Percentiles rank a stretch among this genome's conserved stretches.
Conservation (phyloP, 1,284 basidiomycete genomes). For the Cutaneotrichosporon spelunceum region DNA sequence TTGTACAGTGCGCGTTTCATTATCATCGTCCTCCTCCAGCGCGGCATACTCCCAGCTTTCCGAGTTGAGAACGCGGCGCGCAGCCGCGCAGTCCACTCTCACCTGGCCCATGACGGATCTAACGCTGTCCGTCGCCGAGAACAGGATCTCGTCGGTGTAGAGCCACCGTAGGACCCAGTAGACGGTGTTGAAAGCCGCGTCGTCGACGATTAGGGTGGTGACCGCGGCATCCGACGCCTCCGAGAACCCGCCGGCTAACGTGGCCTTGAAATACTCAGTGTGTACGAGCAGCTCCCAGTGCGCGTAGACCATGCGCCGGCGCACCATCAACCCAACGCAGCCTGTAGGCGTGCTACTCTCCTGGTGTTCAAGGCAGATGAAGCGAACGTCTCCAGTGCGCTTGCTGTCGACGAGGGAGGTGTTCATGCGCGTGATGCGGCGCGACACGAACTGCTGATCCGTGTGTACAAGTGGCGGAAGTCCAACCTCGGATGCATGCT, state of each 20-base stretch:
- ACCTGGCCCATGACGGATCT: conserved; percentile 30
- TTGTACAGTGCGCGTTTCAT: conserved; percentile 25
- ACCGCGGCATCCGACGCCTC: conserved; percentile 54
- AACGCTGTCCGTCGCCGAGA: conserved; percentile 56
- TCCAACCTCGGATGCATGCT: conserved; percentile 57
- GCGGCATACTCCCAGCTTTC: conserved; percentile 22
- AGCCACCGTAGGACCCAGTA: conserved; percentile 70
- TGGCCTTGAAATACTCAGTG: conserved; percentile 74
- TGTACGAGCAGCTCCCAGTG: conserved; percentile 71
- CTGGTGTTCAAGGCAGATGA: conserved; percentile 63
- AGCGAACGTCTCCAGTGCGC: conserved; percentile 59
- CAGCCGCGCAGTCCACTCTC: conserved; percentile 24
- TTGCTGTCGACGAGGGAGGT: conserved; percentile 31
- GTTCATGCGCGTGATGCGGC: conserved; percentile 19
- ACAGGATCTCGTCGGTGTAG: conserved; percentile 62
- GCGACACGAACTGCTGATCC: conserved; percentile 53
- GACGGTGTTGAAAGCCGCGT: conserved; percentile 74
- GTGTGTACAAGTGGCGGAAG: conserved; percentile 57
- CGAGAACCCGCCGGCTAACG: conserved; percentile 68
- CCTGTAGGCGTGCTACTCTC: neutral
- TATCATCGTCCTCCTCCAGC: conserved; percentile 12
- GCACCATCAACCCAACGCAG: conserved; percentile 14
- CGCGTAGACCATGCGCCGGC: conserved; percentile 63
- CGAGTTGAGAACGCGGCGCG: conserved; percentile 13
- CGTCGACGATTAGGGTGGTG: conserved; percentile 65